These are phyloP conservation scores for Tulasnella calospora DNA, from an alignment of 768 basidiomycete species.

Conservation along the genomic window DNA sequence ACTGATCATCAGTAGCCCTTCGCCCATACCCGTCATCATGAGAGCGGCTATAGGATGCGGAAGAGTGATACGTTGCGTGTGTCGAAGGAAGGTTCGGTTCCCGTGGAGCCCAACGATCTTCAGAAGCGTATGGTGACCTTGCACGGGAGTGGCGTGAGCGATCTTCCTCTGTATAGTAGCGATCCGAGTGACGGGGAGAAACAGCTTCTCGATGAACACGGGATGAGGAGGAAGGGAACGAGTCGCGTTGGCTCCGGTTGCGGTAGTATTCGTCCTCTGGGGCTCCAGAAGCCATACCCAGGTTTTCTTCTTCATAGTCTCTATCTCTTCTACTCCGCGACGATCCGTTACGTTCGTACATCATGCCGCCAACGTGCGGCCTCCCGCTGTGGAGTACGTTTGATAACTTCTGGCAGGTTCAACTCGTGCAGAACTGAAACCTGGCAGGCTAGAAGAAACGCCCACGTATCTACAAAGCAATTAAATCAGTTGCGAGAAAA, in stretches of 20 bases:
- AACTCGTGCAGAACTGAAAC: not conserved
- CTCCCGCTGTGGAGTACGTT: not conserved
- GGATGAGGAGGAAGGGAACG: conserved; percentile 5
- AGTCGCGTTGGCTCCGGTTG: conserved; percentile 7
- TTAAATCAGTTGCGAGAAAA: not conserved
- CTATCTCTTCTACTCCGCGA: not conserved
- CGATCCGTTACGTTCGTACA: conserved; percentile 13
- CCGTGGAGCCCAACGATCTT: conserved; percentile 16
- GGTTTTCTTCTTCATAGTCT: conserved; percentile 9
- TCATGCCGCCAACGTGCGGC: not conserved
- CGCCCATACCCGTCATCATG: conserved; percentile 16
- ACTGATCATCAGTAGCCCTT: conserved; percentile 15
- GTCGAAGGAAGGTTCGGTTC: not conserved
- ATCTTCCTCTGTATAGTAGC: not conserved
- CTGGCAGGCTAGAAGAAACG: not conserved
- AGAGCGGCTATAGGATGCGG: conserved; percentile 11
- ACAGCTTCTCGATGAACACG: not conserved
- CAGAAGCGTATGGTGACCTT: conserved; percentile 14
- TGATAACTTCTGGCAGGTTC: not conserved
- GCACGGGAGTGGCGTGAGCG: conserved; percentile 1
- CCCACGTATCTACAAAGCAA: not conserved
- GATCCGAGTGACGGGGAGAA: not conserved
- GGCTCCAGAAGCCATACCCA: not conserved
- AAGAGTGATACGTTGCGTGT: conserved; percentile 2
- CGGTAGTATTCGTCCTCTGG: conserved; percentile 16